A percentile compares a stretch with the other conserved stretches of the same genome.
phyloP scores from a whole-genome alignment of 768 basidiomycete species.

The Psilocybe tampanensis region DNA sequence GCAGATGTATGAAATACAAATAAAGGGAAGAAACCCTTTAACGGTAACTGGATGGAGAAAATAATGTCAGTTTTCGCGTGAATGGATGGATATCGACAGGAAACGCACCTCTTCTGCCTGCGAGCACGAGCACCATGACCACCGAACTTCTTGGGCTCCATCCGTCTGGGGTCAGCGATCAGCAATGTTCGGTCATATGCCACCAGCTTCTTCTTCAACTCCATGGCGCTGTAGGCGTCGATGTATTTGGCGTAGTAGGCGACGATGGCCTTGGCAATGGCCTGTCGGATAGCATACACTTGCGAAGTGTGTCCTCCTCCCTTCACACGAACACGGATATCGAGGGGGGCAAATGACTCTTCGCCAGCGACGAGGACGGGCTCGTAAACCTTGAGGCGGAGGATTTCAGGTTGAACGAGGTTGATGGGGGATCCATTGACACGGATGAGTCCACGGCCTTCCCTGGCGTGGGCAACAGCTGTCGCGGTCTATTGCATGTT shows the following conservation, averaged over 20 bases:
- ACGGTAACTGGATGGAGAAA: slow-evolving; percentile 68
- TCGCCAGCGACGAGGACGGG: slow-evolving; percentile 93
- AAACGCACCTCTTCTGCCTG: slow-evolving; percentile 89
- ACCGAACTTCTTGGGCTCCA: slow-evolving; percentile 99
- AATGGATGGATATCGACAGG: neutral
- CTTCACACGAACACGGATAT: slow-evolving; percentile 97
- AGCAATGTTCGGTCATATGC: slow-evolving; percentile 91
- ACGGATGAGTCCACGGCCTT: slow-evolving; percentile 95
- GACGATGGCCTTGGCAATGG: slow-evolving; percentile 95
- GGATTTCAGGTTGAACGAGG: slow-evolving; percentile 92
- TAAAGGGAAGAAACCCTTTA: slow-evolving; percentile 40
- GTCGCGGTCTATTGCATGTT: slow-evolving; percentile 78
- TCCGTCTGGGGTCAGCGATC: slow-evolving; percentile 94
- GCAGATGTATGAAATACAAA: slow-evolving; percentile 38
- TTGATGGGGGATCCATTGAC: slow-evolving; percentile 97
- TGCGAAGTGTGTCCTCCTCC: slow-evolving; percentile 99
- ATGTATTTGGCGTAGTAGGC: slow-evolving; percentile 99
- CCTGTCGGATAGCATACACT: slow-evolving; percentile 98
- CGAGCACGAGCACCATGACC: slow-evolving; percentile 97
- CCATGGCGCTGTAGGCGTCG: slow-evolving; percentile 96
- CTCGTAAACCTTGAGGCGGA: slow-evolving; percentile 98
- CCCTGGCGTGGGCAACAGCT: slow-evolving; percentile 95
- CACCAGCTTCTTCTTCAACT: slow-evolving; percentile 97
- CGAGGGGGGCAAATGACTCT: slow-evolving; percentile 82
- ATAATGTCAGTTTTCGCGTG: neutral